Base-by-base conservation (phyloP, 1,139 yeast genomes). In the Kluyveromyces marxianus region DNA sequence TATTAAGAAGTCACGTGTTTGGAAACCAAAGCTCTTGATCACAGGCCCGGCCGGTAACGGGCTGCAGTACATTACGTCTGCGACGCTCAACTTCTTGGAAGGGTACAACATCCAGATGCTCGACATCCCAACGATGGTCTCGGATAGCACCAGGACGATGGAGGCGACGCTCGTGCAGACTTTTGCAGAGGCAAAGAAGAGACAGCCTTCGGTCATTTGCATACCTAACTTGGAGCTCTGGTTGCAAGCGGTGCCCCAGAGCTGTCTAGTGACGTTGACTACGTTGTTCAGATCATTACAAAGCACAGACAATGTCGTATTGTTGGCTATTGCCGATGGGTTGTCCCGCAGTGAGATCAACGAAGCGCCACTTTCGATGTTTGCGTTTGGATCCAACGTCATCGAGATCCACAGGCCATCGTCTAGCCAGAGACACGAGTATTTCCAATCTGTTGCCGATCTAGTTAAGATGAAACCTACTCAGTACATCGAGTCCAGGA, bases 101-200 rank as follows among this genome's bases (percentile, higher is more conserved):
- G 96, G 96, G 0, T 89, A 83, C 57, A 95, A 89, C 59, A 82
- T 89, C 7, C 97, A 92, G 60, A 77, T 85, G 1, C 70, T 94
- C 41, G 98, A 92, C 62, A 70, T 92, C 50, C 88, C 90, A 1
- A 75, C 83, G 25, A 65, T 92, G 49, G 79, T 83, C 55, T 81
- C 92, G 10, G 97, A 90, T 58, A 74, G 95, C 4, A 77, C 94
- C 0, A 70, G 89, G 51, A 80, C 95, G 0, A 82, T 95, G 1
- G 98, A 92, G 59, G 86, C 89, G 60, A 76, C 86, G 0, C 75
- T 90, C 36, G 86, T 92, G 28, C 96, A 89, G 60, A 75, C 87
- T 26, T 83, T 94, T 59, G 74, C 85, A 30, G 99, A 92, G 66
- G 95, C 95, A 3, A 77, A 87, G 55, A 77, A 96, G 58, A 95